Evolutionary conservation across 352 stramenopile genomes (phyloP), one percentile per base, ranked within the genome.

Genomic region (Pythium scleroteichum): DNA sequence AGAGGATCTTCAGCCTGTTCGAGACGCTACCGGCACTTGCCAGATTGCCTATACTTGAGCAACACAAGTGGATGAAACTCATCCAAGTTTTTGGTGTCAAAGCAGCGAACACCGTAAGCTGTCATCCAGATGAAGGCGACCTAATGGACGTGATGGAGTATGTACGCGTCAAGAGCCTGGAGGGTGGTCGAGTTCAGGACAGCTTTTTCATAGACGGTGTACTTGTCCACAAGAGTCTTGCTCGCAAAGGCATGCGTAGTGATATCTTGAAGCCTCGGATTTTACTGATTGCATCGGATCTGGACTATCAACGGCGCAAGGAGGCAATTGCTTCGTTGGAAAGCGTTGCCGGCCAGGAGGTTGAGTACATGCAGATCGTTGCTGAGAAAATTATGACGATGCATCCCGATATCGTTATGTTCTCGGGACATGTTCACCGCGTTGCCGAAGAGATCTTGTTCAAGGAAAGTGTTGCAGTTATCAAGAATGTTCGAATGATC

Each of bases 321-420:
- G 83, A 93, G 35, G 79, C 70, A 4, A 91, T 95, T 19, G 84
- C 85, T 20, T 93, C 85, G 13, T 61, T 95, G 22, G 87, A 95
- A 61, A 88, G 78, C 55, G 87, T 95, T 24, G 87, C 85, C 0
- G 74, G 74, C 1, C 85, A 94, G 75, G 87, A 95, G 78, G 71
- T 92, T 29, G 87, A 95, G 73, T 95, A 95, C 65, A 95, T 95
- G 87, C 85, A 93, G 51, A 91, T 95, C 12, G 84, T 92, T n/a
- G 85, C 80, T 1, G 87, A 94, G 54, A 95, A 95, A 52, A 92
- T 95, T 39, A 74, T 92, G 75, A 94, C 82, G 39, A 68, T 94
- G 20, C 81, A 81, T 19, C 87, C 87, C 0, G 87, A 95, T 49
- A 92, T 95, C 48, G 85, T 94, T 22, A 75, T 95, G 71, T 94